Conservation (phyloP, 768 basidiomycete species). For the Pleurotus tuber-regium region DNA sequence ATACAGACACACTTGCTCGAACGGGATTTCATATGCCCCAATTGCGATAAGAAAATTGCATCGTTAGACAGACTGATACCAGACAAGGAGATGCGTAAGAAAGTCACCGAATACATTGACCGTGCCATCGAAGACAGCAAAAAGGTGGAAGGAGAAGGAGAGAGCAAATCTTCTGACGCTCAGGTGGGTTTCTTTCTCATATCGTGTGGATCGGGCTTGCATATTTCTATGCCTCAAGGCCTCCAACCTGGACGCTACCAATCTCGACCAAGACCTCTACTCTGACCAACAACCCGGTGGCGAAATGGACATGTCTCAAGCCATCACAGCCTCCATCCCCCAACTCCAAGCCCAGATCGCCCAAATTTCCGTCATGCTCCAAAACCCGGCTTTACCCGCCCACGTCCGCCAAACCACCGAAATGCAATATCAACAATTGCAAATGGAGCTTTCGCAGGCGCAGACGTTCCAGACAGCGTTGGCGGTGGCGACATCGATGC, state of each 20-base stretch:
- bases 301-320: constrained; percentile 66
- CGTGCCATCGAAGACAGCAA: constrained; percentile 75
- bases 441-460: constrained; percentile 77
- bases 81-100: constrained; percentile 78
- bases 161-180: constrained; percentile 27
- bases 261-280: constrained; percentile 62
- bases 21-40: constrained; percentile 92
- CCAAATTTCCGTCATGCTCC: constrained; percentile 78
- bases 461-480: constrained; percentile 69
- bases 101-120: constrained; percentile 81
- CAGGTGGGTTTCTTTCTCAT: constrained; percentile 31
- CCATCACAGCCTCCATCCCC: constrained; percentile 72
- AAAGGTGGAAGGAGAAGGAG: constrained; percentile 52
- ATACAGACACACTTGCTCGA: constrained; percentile 93
- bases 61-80: constrained; percentile 83
- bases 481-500: constrained; percentile 53
- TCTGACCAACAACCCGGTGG: constrained; percentile 66
- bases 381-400: constrained; percentile 70
- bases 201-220: background rate
- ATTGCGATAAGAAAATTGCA: constrained; percentile 83
- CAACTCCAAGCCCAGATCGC: constrained; percentile 82
- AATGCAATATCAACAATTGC: constrained; percentile 79
- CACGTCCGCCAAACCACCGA: constrained; percentile 78
- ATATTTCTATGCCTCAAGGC: constrained; percentile 13
- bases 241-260: constrained; percentile 17